A percentile compares a stretch with the other conserved stretches of the same genome.
These are phyloP conservation scores for Russula olivacea DNA, from an alignment of 768 basidiomycete genomes.

Conservation along the genomic window DNA sequence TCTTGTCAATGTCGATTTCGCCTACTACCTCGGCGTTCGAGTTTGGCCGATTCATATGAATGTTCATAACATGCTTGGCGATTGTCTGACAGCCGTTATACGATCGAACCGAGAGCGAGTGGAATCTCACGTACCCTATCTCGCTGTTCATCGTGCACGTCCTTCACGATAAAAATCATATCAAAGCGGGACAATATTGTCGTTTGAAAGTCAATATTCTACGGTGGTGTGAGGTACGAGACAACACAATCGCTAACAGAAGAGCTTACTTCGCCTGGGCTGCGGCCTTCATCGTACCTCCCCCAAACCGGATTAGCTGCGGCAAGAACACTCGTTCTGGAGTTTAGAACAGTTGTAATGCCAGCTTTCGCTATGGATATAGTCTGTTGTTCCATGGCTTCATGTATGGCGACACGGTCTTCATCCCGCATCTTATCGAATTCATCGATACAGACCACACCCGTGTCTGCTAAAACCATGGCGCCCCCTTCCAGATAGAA, in stretches of 20 bases:
- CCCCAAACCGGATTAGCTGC: conserved; percentile 99
- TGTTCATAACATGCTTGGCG: conserved; percentile 96
- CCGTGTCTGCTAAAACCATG: conserved; percentile 97
- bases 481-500: conserved; percentile 99
- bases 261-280: conserved; percentile 76
- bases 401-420: conserved; percentile 97
- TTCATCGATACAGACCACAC: conserved; percentile 98
- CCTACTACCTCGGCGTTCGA: conserved; percentile 57
- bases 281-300: conserved; percentile 92
- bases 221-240: conserved; percentile 1
- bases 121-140: conserved; percentile 58
- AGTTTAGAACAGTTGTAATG: conserved; percentile 96
- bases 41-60: conserved; percentile 92
- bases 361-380: conserved; percentile 99
- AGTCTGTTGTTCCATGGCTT: conserved; percentile 99
- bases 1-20: conserved; percentile 94
- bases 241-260: neutral
- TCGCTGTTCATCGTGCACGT: conserved; percentile 92
- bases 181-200: conserved; percentile 98
- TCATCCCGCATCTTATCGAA: conserved; percentile 99
- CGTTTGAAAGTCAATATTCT: conserved; percentile 97
- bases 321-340: conserved; percentile 90
- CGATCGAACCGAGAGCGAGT: neutral
- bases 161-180: conserved; percentile 99
- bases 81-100: conserved; percentile 59